Evolutionary conservation across 2,329 filamentous ascomycete species (phyloP).

Genomic region (Trichoderma polysporum): DNA sequence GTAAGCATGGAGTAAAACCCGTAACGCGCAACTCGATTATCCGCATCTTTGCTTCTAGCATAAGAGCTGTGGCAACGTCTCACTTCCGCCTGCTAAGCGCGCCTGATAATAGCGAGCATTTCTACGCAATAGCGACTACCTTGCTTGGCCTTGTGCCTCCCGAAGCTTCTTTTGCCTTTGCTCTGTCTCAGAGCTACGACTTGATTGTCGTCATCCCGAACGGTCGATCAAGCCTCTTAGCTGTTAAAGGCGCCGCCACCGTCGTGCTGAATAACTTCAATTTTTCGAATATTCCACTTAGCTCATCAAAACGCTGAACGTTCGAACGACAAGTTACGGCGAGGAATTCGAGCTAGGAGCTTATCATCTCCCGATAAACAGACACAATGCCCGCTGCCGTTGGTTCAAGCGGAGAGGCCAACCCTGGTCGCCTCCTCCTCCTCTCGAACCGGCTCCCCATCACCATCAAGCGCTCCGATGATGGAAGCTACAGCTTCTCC

Average conservation of each 20-base stretch:
- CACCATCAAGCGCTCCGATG: slow-evolving; percentile 90
- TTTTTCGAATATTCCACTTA: neutral
- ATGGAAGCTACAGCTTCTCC: slow-evolving; percentile 88
- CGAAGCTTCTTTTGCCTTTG: neutral
- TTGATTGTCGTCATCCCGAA: slow-evolving; percentile 21
- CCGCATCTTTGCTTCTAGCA: neutral
- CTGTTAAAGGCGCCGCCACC: slow-evolving; percentile 1
- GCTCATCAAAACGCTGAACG: neutral
- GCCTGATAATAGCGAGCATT: neutral
- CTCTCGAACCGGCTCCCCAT: slow-evolving; percentile 95
- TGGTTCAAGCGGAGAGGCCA: slow-evolving; percentile 35
- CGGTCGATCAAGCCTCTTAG: neutral
- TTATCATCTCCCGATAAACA: neutral
- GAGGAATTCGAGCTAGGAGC: neutral
- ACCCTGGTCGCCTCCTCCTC: slow-evolving; percentile 65
- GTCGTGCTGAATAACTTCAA: neutral
- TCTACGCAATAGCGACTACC: neutral
- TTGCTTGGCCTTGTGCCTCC: neutral
- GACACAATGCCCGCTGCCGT: slow-evolving; percentile 36
- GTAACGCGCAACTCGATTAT: neutral
- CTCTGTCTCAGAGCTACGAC: neutral
- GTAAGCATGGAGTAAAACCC: neutral
- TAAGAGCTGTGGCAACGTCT: neutral
- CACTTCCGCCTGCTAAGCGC: neutral
- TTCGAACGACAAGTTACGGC: neutral